A percentile compares a stretch with the other conserved stretches of the same genome.
Evolutionary conservation across 179 eudicot species (phyloP).

Genomic region (Corrigiola litoralis): DNA sequence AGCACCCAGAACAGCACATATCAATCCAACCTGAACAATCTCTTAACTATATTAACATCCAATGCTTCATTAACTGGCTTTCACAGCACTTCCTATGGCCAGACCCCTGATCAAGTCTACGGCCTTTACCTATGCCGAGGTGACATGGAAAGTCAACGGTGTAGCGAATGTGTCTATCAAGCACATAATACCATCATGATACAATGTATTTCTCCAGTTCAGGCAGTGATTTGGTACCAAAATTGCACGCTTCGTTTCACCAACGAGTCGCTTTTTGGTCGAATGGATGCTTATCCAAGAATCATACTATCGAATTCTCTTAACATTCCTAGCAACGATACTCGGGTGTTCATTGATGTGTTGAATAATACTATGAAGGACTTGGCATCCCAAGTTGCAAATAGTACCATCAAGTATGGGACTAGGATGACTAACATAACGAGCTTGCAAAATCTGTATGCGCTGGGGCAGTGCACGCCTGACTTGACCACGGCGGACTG

Average conservation of each 20-base stretch:
- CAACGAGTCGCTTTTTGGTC: background rate
- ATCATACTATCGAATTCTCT: background rate
- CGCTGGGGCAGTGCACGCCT: conserved; percentile 32
- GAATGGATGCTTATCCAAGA: background rate
- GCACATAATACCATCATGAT: background rate
- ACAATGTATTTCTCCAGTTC: background rate
- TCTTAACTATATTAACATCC: background rate
- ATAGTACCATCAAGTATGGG: background rate
- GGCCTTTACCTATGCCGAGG: conserved; percentile 32
- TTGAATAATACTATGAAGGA: background rate
- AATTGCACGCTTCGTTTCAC: conserved; percentile 24
- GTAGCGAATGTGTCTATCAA: conserved; percentile 13
- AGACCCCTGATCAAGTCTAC: background rate
- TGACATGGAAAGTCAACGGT: background rate
- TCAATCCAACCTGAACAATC: background rate
- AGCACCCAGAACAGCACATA: background rate
- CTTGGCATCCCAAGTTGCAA: background rate
- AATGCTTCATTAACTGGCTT: background rate
- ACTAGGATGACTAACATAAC: background rate
- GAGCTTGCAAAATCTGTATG: conserved; percentile 2
- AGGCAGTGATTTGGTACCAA: conserved; percentile 17
- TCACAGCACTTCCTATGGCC: conserved; percentile 6
- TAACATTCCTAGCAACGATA: background rate
- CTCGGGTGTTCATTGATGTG: background rate
- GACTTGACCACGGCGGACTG: conserved; percentile 25